phyloP scores from a whole-genome alignment of 805 yeast species.

The Kodamaea kakaduensis region DNA sequence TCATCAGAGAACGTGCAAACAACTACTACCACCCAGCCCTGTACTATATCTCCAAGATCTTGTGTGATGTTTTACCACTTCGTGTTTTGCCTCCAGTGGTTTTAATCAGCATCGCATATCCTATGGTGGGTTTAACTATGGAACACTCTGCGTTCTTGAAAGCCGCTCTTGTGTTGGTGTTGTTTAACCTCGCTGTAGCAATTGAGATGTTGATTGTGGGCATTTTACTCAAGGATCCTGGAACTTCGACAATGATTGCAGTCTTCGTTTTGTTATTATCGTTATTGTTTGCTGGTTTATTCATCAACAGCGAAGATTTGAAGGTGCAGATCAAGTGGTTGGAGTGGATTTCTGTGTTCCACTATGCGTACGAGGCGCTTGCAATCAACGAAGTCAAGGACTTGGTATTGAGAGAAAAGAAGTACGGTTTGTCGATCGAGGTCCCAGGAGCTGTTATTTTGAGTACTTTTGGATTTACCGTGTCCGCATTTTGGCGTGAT shows the following conservation, averaged over 20 bases:
- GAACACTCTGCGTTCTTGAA: slow-evolving; percentile 69
- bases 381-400: slow-evolving; percentile 90
- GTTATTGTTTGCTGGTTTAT: slow-evolving; percentile 87
- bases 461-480: slow-evolving; percentile 91
- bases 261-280: slow-evolving; percentile 81
- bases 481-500: slow-evolving; percentile 69
- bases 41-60: slow-evolving; percentile 77
- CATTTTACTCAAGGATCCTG: slow-evolving; percentile 79
- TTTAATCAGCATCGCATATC: slow-evolving; percentile 76
- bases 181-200: slow-evolving; percentile 85
- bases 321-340: slow-evolving; percentile 60
- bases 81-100: slow-evolving; percentile 90
- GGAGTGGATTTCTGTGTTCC: slow-evolving; percentile 85
- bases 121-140: slow-evolving; percentile 83
- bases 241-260: slow-evolving; percentile 87
- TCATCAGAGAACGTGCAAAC: slow-evolving; percentile 89
- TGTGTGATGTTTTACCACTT: slow-evolving; percentile 90
- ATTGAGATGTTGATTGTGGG: slow-evolving; percentile 85
- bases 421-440: slow-evolving; percentile 89
- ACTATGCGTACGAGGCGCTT: slow-evolving; percentile 91
- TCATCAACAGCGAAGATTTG: slow-evolving; percentile 72
- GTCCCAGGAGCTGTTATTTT: slow-evolving; percentile 97
- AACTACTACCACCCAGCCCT: slow-evolving; percentile 87
- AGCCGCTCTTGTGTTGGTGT: slow-evolving; percentile 62
- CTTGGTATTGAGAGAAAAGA: slow-evolving; percentile 76